phyloP scores from a whole-genome alignment of 495 filamentous ascomycete species.

The Barbatosphaeria neglecta region DNA sequence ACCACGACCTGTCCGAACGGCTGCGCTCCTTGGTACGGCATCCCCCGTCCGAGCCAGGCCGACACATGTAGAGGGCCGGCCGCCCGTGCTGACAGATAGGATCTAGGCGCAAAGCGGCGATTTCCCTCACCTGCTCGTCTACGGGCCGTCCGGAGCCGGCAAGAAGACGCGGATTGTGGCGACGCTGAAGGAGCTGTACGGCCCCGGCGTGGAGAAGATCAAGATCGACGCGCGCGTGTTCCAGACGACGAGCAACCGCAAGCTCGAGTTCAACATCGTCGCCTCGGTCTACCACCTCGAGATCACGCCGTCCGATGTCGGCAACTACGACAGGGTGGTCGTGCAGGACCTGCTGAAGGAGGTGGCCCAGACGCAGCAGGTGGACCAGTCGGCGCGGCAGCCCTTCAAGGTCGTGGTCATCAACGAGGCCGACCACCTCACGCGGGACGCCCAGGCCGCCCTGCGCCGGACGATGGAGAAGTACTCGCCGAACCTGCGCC shows the following conservation, averaged over 20 bases:
- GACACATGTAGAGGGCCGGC: too few relatives aligned
- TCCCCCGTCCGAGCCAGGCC: not conserved
- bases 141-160: constrained; percentile 89
- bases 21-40: constrained; percentile 69
- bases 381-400: constrained; percentile 78
- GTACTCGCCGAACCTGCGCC: constrained; percentile 83
- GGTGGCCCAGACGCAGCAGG: constrained; percentile 96
- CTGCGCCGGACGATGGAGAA: constrained; percentile 97
- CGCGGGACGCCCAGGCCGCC: constrained; percentile 88
- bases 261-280: constrained; percentile 98
- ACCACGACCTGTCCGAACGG: constrained; percentile 76
- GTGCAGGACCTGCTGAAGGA: constrained; percentile 94
- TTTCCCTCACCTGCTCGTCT: constrained; percentile 93
- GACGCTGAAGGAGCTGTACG: constrained; percentile 83
- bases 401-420: constrained; percentile 97
- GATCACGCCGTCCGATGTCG: constrained; percentile 96
- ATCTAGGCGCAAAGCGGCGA: constrained; percentile 84
- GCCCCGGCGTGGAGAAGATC: constrained; percentile 89
- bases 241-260: constrained; percentile 88
- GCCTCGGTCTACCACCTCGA: constrained; percentile 93
- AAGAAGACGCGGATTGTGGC: constrained; percentile 97
- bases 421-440: constrained; percentile 96
- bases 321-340: constrained; percentile 88
- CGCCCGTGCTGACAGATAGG: not conserved
- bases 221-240: constrained; percentile 94